Evolutionary conservation across 495 filamentous ascomycete species (phyloP).

Genomic region (Friedmanniomyces endolithicus): DNA sequence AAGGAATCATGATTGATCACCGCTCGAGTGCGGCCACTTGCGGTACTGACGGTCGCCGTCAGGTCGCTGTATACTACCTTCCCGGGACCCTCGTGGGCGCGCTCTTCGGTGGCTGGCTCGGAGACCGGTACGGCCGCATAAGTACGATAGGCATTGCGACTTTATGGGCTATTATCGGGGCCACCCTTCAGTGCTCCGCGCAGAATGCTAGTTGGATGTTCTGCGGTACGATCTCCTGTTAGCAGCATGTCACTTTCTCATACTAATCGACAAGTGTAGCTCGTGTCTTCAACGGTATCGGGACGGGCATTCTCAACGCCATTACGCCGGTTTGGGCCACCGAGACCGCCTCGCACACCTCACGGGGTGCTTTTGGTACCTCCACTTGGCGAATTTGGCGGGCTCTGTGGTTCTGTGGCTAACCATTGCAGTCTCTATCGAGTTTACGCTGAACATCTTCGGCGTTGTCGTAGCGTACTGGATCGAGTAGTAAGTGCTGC

Average conservation of each 20-base stretch:
- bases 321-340: conserved; percentile 64
- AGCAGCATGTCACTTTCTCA: not conserved
- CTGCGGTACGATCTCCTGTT: not conserved
- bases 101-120: conserved; percentile 50
- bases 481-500: conserved; percentile 48
- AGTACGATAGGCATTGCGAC: conserved; percentile 44
- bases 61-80: conserved; percentile 52
- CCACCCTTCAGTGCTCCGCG: conserved; percentile 53
- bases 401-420: not conserved
- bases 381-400: not conserved
- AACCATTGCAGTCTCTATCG: conserved; percentile 41
- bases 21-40: not conserved
- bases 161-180: conserved; percentile 39
- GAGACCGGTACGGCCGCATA: conserved; percentile 56
- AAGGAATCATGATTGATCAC: not conserved
- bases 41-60: not conserved
- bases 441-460: conserved; percentile 63
- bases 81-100: conserved; percentile 53
- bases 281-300: conserved; percentile 53
- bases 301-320: conserved; percentile 61
- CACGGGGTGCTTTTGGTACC: conserved; percentile 48
- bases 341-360: conserved; percentile 55
- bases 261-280: conserved; percentile 25
- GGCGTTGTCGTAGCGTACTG: conserved; percentile 63
- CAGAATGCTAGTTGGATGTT: conserved; percentile 60